Conservation (phyloP, 1,139 yeast species). For the Candida albicans region DNA sequence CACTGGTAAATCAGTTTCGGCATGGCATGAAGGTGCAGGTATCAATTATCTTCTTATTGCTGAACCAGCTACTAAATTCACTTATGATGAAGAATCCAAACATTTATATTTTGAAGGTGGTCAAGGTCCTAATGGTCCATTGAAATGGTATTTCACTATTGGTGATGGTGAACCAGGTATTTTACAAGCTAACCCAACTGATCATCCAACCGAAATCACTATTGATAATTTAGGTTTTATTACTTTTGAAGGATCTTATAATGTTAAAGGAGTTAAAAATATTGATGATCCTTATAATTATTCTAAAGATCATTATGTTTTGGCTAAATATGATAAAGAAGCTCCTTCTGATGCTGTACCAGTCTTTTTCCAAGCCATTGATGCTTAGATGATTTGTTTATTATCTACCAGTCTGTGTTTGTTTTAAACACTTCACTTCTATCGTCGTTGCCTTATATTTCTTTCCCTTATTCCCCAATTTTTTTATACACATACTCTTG, state of each 20-base stretch:
- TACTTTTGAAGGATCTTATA: constrained; percentile 5
- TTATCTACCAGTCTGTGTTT: too few species aligned
- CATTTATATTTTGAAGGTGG: constrained; percentile 4
- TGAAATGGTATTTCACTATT: constrained; percentile 3
- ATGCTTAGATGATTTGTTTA: not conserved
- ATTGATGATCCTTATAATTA: constrained; percentile 6
- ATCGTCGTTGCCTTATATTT: too few species aligned
- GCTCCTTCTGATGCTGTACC: constrained; percentile 6
- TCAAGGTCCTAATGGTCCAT: not conserved
- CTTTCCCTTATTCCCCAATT: too few species aligned
- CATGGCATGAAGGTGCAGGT: constrained; percentile 9
- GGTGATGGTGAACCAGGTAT: constrained; percentile 5
- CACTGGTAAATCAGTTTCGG: constrained; percentile 7
- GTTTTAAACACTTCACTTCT: too few species aligned
- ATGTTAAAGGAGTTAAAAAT: constrained; percentile 5
- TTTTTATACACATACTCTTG: too few species aligned
- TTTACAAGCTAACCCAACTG: constrained; percentile 2
- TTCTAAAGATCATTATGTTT: constrained; percentile 3
- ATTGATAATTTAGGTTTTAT: constrained; percentile 4
- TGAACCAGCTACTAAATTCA: constrained; percentile 2
- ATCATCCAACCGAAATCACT: not conserved
- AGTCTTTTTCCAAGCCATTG: constrained; percentile 6
- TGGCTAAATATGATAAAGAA: constrained; percentile 3
- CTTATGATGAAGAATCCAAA: constrained; percentile 4
- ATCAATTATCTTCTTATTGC: constrained; percentile 6